Evolutionary conservation across 2,329 filamentous ascomycete genomes (phyloP).

Genomic region (Penicillium griseofulvum): DNA sequence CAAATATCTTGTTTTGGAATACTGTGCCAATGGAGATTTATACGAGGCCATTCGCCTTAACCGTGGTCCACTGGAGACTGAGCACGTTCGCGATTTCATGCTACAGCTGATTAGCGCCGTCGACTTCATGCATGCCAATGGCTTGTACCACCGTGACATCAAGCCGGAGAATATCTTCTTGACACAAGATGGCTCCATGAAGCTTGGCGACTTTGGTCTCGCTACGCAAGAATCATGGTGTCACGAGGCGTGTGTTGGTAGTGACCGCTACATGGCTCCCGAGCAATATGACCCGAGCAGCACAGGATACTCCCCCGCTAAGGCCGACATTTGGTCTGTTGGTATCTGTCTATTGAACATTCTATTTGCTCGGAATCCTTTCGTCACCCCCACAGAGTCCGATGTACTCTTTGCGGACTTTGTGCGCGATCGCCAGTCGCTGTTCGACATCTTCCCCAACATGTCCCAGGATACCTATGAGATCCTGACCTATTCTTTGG

Average conservation of each 20-base stretch:
- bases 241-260: slow-evolving; percentile 88
- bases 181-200: slow-evolving; percentile 80
- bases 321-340: slow-evolving; percentile 96
- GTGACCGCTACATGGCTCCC: slow-evolving; percentile 98
- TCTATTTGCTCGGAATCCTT: slow-evolving; percentile 94
- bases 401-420: slow-evolving; percentile 94
- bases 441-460: slow-evolving; percentile 96
- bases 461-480: slow-evolving; percentile 99
- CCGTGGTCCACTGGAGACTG: slow-evolving; percentile 85
- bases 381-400: slow-evolving; percentile 83
- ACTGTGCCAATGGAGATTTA: slow-evolving; percentile 89
- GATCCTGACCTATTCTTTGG: slow-evolving; percentile 86
- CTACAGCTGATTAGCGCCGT: slow-evolving; percentile 87
- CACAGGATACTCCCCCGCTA: slow-evolving; percentile 84
- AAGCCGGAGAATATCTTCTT: slow-evolving; percentile 99
- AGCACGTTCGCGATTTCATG: slow-evolving; percentile 98
- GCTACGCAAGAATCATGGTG: slow-evolving; percentile 89
- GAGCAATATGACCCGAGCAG: slow-evolving; percentile 92
- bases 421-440: slow-evolving; percentile 84
- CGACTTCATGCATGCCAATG: slow-evolving; percentile 83
- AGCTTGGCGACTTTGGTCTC: slow-evolving; percentile 93
- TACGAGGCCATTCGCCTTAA: slow-evolving; percentile 94
- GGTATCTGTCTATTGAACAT: slow-evolving; percentile 96
- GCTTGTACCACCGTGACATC: slow-evolving; percentile 95
- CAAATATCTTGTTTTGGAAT: slow-evolving; percentile 89